These are phyloP conservation scores for Mediolabrus comicus DNA, from an alignment of 108 stramenopile species.

Conservation along the genomic window DNA sequence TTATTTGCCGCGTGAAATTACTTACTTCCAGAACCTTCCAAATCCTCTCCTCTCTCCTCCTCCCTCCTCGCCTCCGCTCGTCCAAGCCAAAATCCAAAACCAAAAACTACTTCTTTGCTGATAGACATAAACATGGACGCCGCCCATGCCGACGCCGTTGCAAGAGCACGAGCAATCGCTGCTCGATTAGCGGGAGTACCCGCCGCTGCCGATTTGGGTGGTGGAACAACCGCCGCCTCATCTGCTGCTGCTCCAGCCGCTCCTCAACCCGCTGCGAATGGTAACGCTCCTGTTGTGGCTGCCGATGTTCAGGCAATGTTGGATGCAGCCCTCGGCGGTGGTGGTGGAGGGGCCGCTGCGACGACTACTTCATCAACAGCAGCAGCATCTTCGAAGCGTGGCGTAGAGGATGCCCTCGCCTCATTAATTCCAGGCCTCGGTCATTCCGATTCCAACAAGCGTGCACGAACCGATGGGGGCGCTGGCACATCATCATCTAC, in stretches of 20 bases:
- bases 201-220: slow-evolving; percentile 16
- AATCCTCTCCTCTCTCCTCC: too few species aligned
- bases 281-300: slow-evolving; percentile 8
- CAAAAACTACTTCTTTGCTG: not conserved
- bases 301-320: slow-evolving; percentile 24
- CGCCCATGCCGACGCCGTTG: slow-evolving; percentile 65
- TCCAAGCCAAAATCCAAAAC: not conserved
- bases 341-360: slow-evolving; percentile 4
- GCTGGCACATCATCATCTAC: slow-evolving; percentile 5
- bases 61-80: too few species aligned
- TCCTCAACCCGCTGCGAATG: not conserved
- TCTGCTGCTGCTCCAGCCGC: not conserved
- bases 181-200: slow-evolving; percentile 61
- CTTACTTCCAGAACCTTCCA: too few species aligned
- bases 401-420: slow-evolving; percentile 38
- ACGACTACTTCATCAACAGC: not conserved
- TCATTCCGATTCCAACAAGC: slow-evolving; percentile 14
- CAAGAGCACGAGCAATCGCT: slow-evolving; percentile 82
- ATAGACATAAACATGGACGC: slow-evolving; percentile 24
- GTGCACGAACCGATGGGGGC: slow-evolving; percentile 5
- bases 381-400: slow-evolving; percentile 18
- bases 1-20: too few species aligned
- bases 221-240: slow-evolving; percentile 7
- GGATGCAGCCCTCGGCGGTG: slow-evolving; percentile 34
- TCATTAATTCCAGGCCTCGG: slow-evolving; percentile 48